Evolutionary conservation across 495 filamentous ascomycete species (phyloP).

Genomic region (Daldinia concentrica): DNA sequence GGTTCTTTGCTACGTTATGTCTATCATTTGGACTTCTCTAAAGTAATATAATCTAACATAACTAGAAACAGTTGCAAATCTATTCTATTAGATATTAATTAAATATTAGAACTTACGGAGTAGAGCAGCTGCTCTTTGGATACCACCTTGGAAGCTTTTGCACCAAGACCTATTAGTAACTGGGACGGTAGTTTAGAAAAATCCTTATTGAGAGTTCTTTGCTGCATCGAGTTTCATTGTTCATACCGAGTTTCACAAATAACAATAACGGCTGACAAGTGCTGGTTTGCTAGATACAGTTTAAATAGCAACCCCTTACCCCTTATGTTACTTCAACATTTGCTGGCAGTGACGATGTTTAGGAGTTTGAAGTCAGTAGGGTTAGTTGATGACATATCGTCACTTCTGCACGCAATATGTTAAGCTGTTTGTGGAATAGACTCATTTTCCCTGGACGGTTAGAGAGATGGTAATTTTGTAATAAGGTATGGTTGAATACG

Average conservation of each 20-base stretch:
- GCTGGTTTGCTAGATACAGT: neutral
- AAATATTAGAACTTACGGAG: neutral
- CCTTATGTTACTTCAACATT: neutral
- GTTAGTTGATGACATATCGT: neutral
- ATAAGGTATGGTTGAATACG: constrained; percentile 5
- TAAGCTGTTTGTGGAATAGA: constrained; percentile 8
- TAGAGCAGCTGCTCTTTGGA: neutral
- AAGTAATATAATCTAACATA: neutral
- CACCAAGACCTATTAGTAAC: too few relatives aligned
- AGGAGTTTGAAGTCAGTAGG: neutral
- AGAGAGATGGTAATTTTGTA: constrained; percentile 24
- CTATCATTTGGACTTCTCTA: neutral
- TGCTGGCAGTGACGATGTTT: neutral
- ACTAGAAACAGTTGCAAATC: neutral
- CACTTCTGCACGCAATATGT: neutral
- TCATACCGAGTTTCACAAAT: neutral
- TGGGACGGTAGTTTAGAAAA: neutral
- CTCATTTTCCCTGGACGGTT: constrained; percentile 9
- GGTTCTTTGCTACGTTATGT: too few relatives aligned
- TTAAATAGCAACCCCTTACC: neutral
- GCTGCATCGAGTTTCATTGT: neutral
- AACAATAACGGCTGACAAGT: neutral
- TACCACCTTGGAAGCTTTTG: too few relatives aligned
- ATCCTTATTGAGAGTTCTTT: neutral
- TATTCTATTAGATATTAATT: neutral